A percentile compares a stretch with the other conserved stretches of the same genome.
These are phyloP conservation scores for Brassica rapa DNA, from an alignment of 345 rosid species.

Conservation along the genomic window DNA sequence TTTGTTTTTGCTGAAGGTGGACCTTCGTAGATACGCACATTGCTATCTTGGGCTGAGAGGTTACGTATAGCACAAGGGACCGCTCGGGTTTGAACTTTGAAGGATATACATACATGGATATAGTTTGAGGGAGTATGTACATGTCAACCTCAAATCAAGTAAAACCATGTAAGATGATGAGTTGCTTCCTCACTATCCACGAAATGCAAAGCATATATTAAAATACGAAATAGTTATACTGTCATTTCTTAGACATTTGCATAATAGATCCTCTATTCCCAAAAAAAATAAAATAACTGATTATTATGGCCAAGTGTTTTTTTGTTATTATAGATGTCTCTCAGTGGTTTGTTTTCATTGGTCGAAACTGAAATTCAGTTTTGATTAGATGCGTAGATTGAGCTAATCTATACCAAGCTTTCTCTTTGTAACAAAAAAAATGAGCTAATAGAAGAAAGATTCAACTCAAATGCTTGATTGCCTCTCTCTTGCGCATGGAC, in stretches of 20 bases:
- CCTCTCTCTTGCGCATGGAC: slow-evolving; percentile 13
- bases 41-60: slow-evolving; percentile 69
- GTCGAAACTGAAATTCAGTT: slow-evolving; percentile 13
- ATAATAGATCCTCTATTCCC: not conserved
- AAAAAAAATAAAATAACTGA: not conserved
- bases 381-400: slow-evolving; percentile 11
- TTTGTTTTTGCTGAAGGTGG: slow-evolving; percentile 45
- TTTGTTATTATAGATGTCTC: not conserved
- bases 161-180: slow-evolving; percentile 83
- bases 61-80: slow-evolving; percentile 82
- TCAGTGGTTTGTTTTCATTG: slow-evolving; percentile 1
- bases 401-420: slow-evolving; percentile 3
- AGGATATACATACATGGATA: slow-evolving; percentile 60
- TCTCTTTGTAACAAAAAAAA: not conserved
- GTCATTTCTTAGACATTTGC: not conserved
- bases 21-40: slow-evolving; percentile 44
- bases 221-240: no score
- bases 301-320: not conserved
- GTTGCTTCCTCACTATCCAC: slow-evolving; percentile 47
- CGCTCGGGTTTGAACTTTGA: slow-evolving; percentile 46
- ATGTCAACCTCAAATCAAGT: slow-evolving; percentile 76
- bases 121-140: slow-evolving; percentile 67
- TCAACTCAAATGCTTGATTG: slow-evolving; percentile 15
- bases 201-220: not conserved
- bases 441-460: not conserved